These are phyloP conservation scores for Sonneratia caseolaris DNA, from an alignment of 345 rosid genomes.

Conservation along the genomic window DNA sequence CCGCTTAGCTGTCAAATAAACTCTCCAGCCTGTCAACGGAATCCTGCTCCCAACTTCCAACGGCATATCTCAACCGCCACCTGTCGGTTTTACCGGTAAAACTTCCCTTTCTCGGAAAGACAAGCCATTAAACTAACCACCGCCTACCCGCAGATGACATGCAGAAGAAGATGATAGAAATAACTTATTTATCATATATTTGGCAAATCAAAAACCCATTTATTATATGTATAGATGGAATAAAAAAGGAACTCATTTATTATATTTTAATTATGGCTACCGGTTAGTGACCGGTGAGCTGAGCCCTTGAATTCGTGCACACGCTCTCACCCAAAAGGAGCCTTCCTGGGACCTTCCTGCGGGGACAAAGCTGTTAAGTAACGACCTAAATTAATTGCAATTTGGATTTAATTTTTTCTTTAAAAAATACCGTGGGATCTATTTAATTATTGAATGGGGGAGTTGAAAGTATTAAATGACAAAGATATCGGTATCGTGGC, in stretches of 20 bases:
- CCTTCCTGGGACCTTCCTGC: conserved; percentile 39
- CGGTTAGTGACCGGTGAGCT: background rate
- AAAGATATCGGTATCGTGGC: conserved; percentile 23
- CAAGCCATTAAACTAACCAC: background rate
- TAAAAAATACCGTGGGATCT: no score
- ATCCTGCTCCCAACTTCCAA: conserved; percentile 36
- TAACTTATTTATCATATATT: background rate
- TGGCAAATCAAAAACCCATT: background rate
- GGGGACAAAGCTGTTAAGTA: conserved; percentile 11
- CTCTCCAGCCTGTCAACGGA: conserved; percentile 33
- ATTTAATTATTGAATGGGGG: background rate
- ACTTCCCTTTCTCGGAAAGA: background rate
- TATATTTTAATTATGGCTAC: background rate
- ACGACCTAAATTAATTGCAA: background rate
- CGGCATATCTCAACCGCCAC: conserved; percentile 35
- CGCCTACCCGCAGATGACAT: background rate
- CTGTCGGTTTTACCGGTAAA: conserved; percentile 21
- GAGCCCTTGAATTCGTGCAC: conserved; percentile 19
- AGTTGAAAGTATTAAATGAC: conserved; percentile 17
- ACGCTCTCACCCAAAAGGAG: conserved; percentile 20
- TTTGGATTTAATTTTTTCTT: background rate
- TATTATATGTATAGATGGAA: no score
- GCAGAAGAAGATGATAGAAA: no score
- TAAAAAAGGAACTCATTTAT: no score
- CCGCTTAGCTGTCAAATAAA: conserved; percentile 26